phyloP scores from a whole-genome alignment of 345 rosid genomes.

The Kandelia obovata region DNA sequence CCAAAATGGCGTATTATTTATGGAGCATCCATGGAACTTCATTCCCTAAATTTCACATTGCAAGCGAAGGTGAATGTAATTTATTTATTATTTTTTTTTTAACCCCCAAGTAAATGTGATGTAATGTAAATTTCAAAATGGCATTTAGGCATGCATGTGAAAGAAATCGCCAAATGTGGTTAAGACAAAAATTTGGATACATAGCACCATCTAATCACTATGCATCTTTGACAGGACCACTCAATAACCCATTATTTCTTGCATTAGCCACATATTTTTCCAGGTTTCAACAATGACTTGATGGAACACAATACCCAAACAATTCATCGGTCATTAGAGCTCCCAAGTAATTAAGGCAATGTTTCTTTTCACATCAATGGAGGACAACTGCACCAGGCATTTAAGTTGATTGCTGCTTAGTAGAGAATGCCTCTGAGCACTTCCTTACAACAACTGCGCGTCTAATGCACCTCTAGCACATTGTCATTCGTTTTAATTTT shows the following conservation, averaged over 20 bases:
- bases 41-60: too few relatives aligned
- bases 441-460: too few relatives aligned
- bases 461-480: too few relatives aligned
- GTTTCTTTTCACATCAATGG: background rate
- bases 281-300: background rate
- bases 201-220: background rate
- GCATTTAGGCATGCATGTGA: too few relatives aligned
- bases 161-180: too few relatives aligned
- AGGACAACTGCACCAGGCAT: background rate
- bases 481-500: too few relatives aligned
- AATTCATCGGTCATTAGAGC: background rate
- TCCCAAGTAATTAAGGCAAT: background rate
- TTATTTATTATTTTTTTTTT: too few relatives aligned
- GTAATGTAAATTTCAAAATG: too few relatives aligned
- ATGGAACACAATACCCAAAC: background rate
- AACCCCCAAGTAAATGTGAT: too few relatives aligned
- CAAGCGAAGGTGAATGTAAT: too few relatives aligned
- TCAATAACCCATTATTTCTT: background rate
- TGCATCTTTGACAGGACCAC: background rate
- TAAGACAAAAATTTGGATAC: background rate
- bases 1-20: too few relatives aligned
- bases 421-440: background rate
- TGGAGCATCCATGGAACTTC: too few relatives aligned
- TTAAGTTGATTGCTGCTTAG: background rate
- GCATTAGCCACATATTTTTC: background rate